Evolutionary conservation across 306 rosid genomes (phyloP).

Genomic region (Acmispon strigosus): DNA sequence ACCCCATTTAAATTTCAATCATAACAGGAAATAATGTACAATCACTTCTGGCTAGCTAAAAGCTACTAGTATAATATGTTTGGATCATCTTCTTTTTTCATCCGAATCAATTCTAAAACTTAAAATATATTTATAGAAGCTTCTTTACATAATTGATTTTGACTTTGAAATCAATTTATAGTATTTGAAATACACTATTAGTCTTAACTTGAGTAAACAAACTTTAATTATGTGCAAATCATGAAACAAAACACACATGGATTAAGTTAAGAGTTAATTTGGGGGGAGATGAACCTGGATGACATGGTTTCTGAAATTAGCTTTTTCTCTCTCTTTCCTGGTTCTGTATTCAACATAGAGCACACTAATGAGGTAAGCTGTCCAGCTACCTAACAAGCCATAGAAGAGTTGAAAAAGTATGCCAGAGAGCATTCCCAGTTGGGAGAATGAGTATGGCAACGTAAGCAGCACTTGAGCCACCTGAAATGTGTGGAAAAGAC

Average conservation of each 20-base stretch:
- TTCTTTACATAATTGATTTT: too few species aligned
- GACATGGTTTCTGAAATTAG: conserved; percentile 93
- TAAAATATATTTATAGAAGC: too few species aligned
- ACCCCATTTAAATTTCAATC: neutral
- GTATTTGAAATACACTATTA: too few species aligned
- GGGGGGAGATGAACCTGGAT: conserved; percentile 50
- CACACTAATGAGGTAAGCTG: conserved; percentile 86
- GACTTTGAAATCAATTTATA: too few species aligned
- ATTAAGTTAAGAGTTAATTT: neutral
- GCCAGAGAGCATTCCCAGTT: conserved; percentile 92
- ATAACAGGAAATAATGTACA: too few species aligned
- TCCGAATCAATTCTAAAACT: too few species aligned
- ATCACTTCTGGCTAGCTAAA: too few species aligned
- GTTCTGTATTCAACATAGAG: conserved; percentile 95
- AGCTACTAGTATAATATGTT: too few species aligned
- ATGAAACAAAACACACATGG: too few species aligned
- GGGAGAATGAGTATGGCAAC: conserved; percentile 92
- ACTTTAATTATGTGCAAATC: too few species aligned
- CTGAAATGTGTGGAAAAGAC: conserved; percentile 23
- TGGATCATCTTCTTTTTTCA: too few species aligned
- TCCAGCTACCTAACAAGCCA: conserved; percentile 93
- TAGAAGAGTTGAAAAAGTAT: conserved; percentile 85
- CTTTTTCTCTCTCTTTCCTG: conserved; percentile 91
- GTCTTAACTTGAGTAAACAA: too few species aligned
- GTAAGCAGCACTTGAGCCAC: conserved; percentile 98